Evolutionary conservation across 805 yeast genomes (phyloP).

Genomic region (Candida loeiensis): DNA sequence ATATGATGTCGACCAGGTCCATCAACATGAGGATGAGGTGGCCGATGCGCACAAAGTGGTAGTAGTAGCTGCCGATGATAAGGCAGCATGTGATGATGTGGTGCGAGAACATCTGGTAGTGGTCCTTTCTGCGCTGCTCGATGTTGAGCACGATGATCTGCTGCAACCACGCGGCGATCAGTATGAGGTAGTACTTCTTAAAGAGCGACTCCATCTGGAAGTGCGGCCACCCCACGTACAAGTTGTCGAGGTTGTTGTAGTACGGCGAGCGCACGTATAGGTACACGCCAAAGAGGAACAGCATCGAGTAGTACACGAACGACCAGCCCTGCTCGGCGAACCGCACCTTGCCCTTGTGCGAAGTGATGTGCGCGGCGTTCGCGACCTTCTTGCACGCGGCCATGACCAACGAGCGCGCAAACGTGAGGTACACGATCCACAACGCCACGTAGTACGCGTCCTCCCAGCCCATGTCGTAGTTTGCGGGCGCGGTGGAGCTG

Average conservation of each 20-base stretch:
- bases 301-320: constrained; percentile 51
- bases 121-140: constrained; percentile 79
- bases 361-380: constrained; percentile 45
- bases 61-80: constrained; percentile 67
- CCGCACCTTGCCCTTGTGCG: constrained; percentile 54
- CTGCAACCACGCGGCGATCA: constrained; percentile 76
- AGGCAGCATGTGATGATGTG: constrained; percentile 76
- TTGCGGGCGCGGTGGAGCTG: constrained; percentile 2
- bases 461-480: constrained; percentile 54
- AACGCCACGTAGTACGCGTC: constrained; percentile 53
- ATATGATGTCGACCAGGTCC: constrained; percentile 77
- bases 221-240: constrained; percentile 77
- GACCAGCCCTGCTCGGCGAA: constrained; percentile 90
- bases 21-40: constrained; percentile 71
- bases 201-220: constrained; percentile 47
- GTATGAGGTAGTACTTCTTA: constrained; percentile 69
- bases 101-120: constrained; percentile 81
- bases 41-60: constrained; percentile 73
- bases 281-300: constrained; percentile 55
- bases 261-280: constrained; percentile 59
- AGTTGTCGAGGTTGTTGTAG: constrained; percentile 51
- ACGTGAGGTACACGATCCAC: constrained; percentile 53
- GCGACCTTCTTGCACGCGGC: constrained; percentile 54
- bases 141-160: constrained; percentile 73
- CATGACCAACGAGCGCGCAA: constrained; percentile 61